Evolutionary conservation across 139 green algal genomes (phyloP), one percentile per base, ranked within the genome.

Genomic region (Raphidocelis subcapitata): DNA sequence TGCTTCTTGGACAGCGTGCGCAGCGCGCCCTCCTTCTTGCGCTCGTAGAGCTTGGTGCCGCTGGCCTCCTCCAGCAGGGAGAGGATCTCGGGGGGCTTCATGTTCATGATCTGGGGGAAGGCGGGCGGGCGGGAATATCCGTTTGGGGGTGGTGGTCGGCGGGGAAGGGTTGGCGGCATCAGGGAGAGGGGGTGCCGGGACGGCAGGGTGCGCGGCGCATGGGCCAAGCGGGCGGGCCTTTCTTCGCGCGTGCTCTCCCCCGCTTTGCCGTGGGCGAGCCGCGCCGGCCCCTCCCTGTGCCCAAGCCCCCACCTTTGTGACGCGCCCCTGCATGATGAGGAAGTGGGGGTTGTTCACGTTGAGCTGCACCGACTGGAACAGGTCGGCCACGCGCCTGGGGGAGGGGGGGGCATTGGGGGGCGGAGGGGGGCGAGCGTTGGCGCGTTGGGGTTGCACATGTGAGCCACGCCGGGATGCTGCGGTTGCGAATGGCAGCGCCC

Each of bases 261-360:
- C n/a, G n/a, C n/a, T n/a, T n/a, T n/a, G n/a, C n/a, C n/a, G n/a
- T n/a, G n/a, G n/a, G n/a, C n/a, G n/a, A n/a, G n/a, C n/a, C n/a
- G n/a, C n/a, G n/a, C n/a, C n/a, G n/a, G n/a, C n/a, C n/a, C n/a
- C n/a, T n/a, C n/a, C n/a, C n/a, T n/a, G n/a, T n/a, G n/a, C n/a
- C n/a, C n/a, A n/a, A n/a, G n/a, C n/a, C n/a, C 72, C 56, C 61
- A 88, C 90, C 85, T 98, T 97, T 36, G 90, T 98, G 81, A 98
- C 97, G 47, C 95, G 86, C 37, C 95, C 95, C 88, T 99, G 96
- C 96, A 99, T 99, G 86, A 99, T 99, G 68, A 99, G 88, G 83
- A 99, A 99, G 84, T 99, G 96, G 21, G 96, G 96, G 81, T 99
- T 99, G 92, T 99, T 99, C 49, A 99, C 93, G 73, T 99, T 99